phyloP scores from a whole-genome alignment of 805 yeast species.

The Debaryomyces castellii region DNA sequence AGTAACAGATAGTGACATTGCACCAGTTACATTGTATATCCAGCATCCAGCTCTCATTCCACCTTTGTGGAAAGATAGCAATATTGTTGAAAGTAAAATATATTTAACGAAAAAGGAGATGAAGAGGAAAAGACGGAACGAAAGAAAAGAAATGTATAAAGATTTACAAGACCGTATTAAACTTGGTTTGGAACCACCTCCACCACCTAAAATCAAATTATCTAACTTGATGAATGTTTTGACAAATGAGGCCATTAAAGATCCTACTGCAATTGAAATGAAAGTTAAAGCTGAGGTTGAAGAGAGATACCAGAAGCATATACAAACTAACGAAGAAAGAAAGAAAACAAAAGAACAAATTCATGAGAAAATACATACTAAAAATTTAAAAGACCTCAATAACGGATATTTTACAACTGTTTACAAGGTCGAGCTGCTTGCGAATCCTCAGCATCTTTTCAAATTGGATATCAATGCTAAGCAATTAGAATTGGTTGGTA shows the following conservation, averaged over 20 bases:
- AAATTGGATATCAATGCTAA: constrained; percentile 81
- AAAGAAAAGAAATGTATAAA: constrained; percentile 59
- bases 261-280: constrained; percentile 85
- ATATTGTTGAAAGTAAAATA: constrained; percentile 43
- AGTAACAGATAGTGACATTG: constrained; percentile 35
- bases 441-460: constrained; percentile 65
- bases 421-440: constrained; percentile 52
- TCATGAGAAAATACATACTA: constrained; percentile 45
- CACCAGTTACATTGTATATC: constrained; percentile 65
- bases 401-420: constrained; percentile 59
- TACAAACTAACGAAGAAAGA: constrained; percentile 58
- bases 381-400: constrained; percentile 47
- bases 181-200: constrained; percentile 82
- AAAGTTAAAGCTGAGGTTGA: constrained; percentile 68
- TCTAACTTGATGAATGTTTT: constrained; percentile 83
- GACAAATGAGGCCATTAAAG: constrained; percentile 80
- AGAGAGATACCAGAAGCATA: constrained; percentile 59
- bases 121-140: constrained; percentile 70
- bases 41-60: constrained; percentile 77
- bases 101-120: constrained; percentile 75
- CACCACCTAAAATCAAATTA: constrained; percentile 83
- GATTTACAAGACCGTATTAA: constrained; percentile 76
- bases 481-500: constrained; percentile 67
- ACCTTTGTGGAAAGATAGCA: constrained; percentile 56
- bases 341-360: constrained; percentile 59